These are phyloP conservation scores for Casuarina glauca DNA, from an alignment of 306 rosid genomes.

Conservation along the genomic window DNA sequence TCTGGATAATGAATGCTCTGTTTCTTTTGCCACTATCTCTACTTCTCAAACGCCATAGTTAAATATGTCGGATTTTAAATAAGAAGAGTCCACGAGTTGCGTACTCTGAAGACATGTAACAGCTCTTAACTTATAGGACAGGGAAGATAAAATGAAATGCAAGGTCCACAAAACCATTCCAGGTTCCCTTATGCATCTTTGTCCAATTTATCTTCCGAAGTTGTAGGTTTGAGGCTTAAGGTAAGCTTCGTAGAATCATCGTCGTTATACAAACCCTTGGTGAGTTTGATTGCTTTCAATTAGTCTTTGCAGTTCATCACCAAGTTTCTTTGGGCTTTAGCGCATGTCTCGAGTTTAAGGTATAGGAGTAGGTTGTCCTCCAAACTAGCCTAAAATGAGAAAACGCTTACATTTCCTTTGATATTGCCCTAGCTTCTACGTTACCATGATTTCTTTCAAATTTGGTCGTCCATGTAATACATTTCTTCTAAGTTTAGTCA, in stretches of 20 bases:
- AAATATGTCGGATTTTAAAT: background rate
- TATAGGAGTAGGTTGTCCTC: no score
- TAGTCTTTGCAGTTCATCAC: background rate
- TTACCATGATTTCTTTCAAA: no score
- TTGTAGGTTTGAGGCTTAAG: no score
- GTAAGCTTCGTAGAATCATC: no score
- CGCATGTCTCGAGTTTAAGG: no score
- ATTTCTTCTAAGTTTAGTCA: no score
- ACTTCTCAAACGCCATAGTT: conserved; percentile 42
- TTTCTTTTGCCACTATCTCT: conserved; percentile 50
- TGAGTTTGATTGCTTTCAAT: background rate
- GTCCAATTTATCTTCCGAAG: background rate
- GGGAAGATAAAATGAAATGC: background rate
- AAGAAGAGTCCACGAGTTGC: background rate
- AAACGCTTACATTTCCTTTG: background rate
- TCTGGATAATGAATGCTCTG: conserved; percentile 35
- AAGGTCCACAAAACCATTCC: background rate
- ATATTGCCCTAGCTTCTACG: no score
- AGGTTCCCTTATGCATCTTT: no score
- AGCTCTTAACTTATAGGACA: background rate
- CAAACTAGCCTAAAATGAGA: background rate
- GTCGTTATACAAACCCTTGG: no score
- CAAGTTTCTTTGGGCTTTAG: background rate
- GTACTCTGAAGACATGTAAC: background rate
- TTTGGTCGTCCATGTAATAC: no score